Percentiles rank a stretch among this genome's conserved stretches.
Evolutionary conservation across 2,329 filamentous ascomycete species (phyloP).

Genomic region (Exophiala oligosperma): DNA sequence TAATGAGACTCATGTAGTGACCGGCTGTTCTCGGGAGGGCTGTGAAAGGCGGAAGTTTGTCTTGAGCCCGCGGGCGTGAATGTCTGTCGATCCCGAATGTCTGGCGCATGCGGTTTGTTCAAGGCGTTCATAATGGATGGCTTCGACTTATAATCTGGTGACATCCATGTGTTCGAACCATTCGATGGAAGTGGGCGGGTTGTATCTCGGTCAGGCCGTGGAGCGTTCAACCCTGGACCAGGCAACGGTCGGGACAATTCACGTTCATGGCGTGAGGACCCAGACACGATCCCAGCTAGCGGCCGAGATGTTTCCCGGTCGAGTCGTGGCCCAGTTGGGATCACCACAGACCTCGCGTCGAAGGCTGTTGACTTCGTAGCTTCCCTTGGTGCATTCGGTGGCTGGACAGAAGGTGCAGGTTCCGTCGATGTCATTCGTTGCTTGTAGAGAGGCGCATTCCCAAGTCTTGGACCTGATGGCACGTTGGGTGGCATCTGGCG

Average conservation of each 20-base stretch:
- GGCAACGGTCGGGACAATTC: slow-evolving; percentile 16
- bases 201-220: too few species aligned
- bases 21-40: slow-evolving; percentile 15
- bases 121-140: slow-evolving; percentile 26
- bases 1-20: slow-evolving; percentile 1
- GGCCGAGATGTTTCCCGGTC: slow-evolving; percentile 21
- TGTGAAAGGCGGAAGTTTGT: slow-evolving; percentile 14
- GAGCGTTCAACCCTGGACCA: slow-evolving; percentile 1
- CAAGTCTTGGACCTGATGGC: slow-evolving; percentile 26
- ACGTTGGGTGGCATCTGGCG: slow-evolving; percentile 27
- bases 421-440: slow-evolving; percentile 24
- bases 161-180: slow-evolving; percentile 21
- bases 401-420: slow-evolving; percentile 12
- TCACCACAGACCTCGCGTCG: slow-evolving; percentile 14
- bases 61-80: slow-evolving; percentile 21
- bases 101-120: slow-evolving; percentile 22
- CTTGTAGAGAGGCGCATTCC: slow-evolving; percentile 18
- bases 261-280: slow-evolving; percentile 19
- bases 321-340: slow-evolving; percentile 27
- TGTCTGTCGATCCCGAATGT: slow-evolving; percentile 13
- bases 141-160: slow-evolving; percentile 26
- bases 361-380: slow-evolving; percentile 10
- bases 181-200: neutral
- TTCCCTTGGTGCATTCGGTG: slow-evolving; percentile 16
- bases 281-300: neutral